Evolutionary conservation across 441 rosid species (phyloP).

Genomic region (Adansonia madagascariensis): DNA sequence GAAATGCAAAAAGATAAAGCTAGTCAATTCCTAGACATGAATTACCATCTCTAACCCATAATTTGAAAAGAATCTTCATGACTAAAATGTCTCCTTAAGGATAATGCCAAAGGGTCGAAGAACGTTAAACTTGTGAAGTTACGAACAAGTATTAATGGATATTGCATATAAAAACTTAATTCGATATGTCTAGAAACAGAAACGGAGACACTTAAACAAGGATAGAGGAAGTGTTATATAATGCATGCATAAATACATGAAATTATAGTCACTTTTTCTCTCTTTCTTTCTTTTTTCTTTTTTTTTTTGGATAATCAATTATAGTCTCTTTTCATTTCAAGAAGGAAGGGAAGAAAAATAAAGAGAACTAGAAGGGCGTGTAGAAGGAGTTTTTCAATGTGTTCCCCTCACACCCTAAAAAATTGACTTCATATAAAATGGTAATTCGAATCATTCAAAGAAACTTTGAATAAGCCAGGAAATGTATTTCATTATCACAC

Average conservation of each 20-base stretch:
- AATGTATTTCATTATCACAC: neutral
- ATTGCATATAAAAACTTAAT: constrained; percentile 15
- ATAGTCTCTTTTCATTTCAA: neutral
- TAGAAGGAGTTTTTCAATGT: neutral
- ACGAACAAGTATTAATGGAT: neutral
- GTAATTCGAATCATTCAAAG: neutral
- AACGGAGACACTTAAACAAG: neutral
- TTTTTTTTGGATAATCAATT: neutral
- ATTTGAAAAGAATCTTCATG: neutral
- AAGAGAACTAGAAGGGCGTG: neutral
- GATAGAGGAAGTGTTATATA: neutral
- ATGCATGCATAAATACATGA: neutral
- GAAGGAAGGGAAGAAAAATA: neutral
- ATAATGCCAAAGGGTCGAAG: neutral
- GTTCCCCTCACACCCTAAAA: neutral
- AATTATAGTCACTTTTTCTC: neutral
- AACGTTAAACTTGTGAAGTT: neutral
- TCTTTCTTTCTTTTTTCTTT: too few relatives aligned
- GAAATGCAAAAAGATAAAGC: constrained; percentile 4
- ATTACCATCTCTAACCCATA: constrained; percentile 12
- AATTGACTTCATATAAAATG: neutral
- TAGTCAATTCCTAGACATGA: neutral
- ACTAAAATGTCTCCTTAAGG: neutral
- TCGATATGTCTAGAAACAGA: neutral
- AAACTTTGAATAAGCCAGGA: neutral